Evolutionary conservation across 2,329 filamentous ascomycete genomes (phyloP).

Genomic region (Orbilia oligospora): DNA sequence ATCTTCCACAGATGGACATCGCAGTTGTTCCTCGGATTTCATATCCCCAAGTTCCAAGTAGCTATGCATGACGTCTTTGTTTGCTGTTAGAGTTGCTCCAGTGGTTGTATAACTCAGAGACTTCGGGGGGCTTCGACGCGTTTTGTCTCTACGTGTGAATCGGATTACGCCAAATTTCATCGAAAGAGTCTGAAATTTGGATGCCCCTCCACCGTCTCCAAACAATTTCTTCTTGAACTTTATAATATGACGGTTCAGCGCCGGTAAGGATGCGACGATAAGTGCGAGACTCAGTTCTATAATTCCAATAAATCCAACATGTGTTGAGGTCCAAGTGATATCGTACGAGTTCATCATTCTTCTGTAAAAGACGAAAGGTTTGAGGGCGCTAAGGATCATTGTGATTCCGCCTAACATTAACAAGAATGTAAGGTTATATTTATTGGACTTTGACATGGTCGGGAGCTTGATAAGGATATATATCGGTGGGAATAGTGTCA

Average conservation of each 20-base stretch:
- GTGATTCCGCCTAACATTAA: slow-evolving; percentile 36
- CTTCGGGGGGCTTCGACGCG: not conserved
- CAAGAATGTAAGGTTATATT: slow-evolving; percentile 38
- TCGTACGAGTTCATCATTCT: slow-evolving; percentile 35
- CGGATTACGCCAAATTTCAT: slow-evolving; percentile 37
- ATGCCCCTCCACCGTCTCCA: not conserved
- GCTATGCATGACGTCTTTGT: slow-evolving; percentile 18
- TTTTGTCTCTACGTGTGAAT: slow-evolving; percentile 7
- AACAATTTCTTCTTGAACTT: slow-evolving; percentile 23
- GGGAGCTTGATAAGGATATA: slow-evolving; percentile 41
- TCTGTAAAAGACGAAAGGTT: slow-evolving; percentile 37
- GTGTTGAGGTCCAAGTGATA: slow-evolving; percentile 32
- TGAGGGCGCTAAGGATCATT: slow-evolving; percentile 44
- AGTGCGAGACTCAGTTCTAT: slow-evolving; percentile 37
- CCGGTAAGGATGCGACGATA: slow-evolving; percentile 34
- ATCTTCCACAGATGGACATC: not conserved
- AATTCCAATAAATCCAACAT: slow-evolving; percentile 42
- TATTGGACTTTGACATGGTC: slow-evolving; percentile 38
- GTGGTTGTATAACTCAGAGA: slow-evolving; percentile 31
- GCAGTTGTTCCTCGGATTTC: slow-evolving; percentile 23
- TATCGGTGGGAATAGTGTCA: slow-evolving; percentile 42
- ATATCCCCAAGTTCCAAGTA: slow-evolving; percentile 40
- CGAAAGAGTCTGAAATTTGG: slow-evolving; percentile 5
- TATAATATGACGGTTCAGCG: slow-evolving; percentile 45
- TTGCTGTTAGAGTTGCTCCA: not conserved